Percentiles rank a stretch among this genome's conserved stretches.
Evolutionary conservation across 2,329 filamentous ascomycete species (phyloP).

Genomic region (Aspergillus sp.): DNA sequence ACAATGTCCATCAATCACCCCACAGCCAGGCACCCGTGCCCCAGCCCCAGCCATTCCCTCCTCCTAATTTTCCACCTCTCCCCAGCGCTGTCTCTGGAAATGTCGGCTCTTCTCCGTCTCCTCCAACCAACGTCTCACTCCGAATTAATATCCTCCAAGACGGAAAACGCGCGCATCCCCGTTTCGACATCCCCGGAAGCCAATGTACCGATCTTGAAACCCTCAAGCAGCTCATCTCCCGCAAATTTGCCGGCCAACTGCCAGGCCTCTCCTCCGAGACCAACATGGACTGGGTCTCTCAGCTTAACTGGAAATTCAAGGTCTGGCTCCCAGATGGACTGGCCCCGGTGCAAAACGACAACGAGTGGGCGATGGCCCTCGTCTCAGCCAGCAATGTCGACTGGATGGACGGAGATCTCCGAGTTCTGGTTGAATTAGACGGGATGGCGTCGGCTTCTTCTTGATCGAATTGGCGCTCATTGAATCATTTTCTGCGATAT

Average conservation of each 20-base stretch:
- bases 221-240: conserved; percentile 34
- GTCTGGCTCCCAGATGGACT: conserved; percentile 48
- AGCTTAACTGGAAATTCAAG: conserved; percentile 37
- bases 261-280: conserved; percentile 28
- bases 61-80: conserved; percentile 21
- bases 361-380: conserved; percentile 50
- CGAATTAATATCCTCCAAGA: conserved; percentile 41
- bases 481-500: background rate
- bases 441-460: conserved; percentile 4
- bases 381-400: conserved; percentile 46
- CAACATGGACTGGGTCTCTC: conserved; percentile 22
- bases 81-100: conserved; percentile 11
- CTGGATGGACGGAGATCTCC: conserved; percentile 51
- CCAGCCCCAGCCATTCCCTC: conserved; percentile 24
- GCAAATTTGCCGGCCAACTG: conserved; percentile 35
- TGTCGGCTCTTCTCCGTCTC: conserved; percentile 3
- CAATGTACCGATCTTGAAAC: conserved; percentile 39
- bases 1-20: conserved; percentile 16
- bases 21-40: conserved; percentile 14
- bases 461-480: too few species aligned
- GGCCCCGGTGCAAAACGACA: conserved; percentile 40
- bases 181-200: conserved; percentile 38
- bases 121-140: conserved; percentile 33
- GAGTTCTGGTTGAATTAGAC: conserved; percentile 44
- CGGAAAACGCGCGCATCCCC: conserved; percentile 43